These are phyloP conservation scores for Nothophaeocryptopus gaeumannii DNA, from an alignment of 2,329 filamentous ascomycete genomes.

Conservation along the genomic window DNA sequence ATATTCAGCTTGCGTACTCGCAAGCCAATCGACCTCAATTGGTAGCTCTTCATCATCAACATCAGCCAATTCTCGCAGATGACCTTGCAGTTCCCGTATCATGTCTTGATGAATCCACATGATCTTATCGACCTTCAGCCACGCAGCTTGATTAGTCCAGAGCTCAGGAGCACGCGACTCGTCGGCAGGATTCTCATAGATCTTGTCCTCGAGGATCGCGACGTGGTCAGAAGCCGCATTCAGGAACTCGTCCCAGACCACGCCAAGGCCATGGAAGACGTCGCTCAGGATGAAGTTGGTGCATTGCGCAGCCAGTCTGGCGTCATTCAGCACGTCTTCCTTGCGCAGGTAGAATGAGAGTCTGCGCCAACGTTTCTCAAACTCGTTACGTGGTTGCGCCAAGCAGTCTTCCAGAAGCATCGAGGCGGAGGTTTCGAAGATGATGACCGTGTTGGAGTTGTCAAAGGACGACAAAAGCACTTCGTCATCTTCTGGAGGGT, in stretches of 20 bases:
- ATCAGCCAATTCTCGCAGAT: constrained; percentile 43
- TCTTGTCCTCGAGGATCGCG: constrained; percentile 50
- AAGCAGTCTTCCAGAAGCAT: constrained; percentile 50
- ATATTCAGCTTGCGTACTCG: constrained; percentile 41
- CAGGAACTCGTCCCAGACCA: constrained; percentile 48
- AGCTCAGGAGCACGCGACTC: constrained; percentile 52
- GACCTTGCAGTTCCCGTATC: constrained; percentile 45
- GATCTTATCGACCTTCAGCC: constrained; percentile 54
- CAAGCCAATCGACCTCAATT: constrained; percentile 41
- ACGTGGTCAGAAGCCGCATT: constrained; percentile 49
- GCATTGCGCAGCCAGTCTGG: constrained; percentile 46
- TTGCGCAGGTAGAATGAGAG: constrained; percentile 51
- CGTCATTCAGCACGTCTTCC: constrained; percentile 44
- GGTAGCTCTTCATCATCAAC: constrained; percentile 27
- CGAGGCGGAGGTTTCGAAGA: constrained; percentile 53
- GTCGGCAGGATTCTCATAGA: constrained; percentile 55
- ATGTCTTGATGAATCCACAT: constrained; percentile 51
- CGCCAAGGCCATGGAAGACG: constrained; percentile 48
- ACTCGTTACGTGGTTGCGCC: constrained; percentile 49
- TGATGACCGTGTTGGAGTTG: constrained; percentile 51
- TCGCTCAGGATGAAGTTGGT: constrained; percentile 51
- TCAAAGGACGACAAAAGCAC: constrained; percentile 37
- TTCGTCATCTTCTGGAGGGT: background rate
- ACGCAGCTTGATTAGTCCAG: constrained; percentile 50
- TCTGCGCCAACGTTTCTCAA: constrained; percentile 53